phyloP scores from a whole-genome alignment of 179 eudicot species.

The Vitellaria paradoxa region DNA sequence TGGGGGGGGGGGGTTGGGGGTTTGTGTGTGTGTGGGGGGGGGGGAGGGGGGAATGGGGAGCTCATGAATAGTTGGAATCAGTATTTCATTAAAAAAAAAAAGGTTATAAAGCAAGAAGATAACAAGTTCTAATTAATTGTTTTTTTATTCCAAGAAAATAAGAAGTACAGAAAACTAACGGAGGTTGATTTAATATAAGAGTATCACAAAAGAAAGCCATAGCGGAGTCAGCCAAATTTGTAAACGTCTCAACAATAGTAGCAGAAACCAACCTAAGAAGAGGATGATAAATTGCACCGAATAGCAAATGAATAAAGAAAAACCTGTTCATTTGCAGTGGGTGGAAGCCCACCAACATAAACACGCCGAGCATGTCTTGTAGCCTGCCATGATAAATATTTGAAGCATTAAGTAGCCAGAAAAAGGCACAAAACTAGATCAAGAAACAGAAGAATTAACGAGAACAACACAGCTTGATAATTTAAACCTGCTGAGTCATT shows the following conservation, averaged over 20 bases:
- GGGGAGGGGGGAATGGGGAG: no score
- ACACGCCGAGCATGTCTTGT: constrained; percentile 99
- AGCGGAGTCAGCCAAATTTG: background rate
- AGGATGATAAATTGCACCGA: no score
- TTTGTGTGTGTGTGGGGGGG: no score
- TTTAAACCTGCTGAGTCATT: constrained; percentile 98
- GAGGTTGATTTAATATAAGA: no score
- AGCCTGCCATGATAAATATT: constrained; percentile 48
- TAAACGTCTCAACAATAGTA: background rate
- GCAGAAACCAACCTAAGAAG: background rate
- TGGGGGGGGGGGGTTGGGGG: no score
- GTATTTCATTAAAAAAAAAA: no score
- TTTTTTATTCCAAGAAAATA: no score
- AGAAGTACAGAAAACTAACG: no score
- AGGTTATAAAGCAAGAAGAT: no score
- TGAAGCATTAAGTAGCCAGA: background rate
- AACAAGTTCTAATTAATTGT: no score
- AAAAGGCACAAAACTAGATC: background rate
- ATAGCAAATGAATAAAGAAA: background rate
- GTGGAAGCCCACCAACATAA: constrained; percentile 93
- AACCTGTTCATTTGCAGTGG: constrained; percentile 97
- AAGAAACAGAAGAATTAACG: background rate
- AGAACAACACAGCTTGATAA: background rate
- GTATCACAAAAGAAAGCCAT: no score
- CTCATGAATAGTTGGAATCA: no score